Evolutionary conservation across 306 rosid species (phyloP).

Genomic region (Adenanthera pavonina): DNA sequence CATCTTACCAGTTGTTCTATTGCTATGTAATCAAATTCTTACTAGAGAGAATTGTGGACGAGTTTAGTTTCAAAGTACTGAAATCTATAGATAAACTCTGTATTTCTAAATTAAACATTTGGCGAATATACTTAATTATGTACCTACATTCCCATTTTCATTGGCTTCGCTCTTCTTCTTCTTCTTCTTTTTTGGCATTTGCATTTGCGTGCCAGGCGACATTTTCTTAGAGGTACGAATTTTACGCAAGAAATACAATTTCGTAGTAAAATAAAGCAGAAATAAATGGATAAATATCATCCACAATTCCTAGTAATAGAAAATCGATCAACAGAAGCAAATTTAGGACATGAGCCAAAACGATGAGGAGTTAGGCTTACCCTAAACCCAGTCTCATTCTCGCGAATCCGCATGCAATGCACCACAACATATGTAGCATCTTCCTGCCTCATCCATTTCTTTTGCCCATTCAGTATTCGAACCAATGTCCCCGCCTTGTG

Average conservation of each 20-base stretch:
- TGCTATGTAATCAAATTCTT: not conserved
- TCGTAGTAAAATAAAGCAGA: not conserved
- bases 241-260: not conserved
- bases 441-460: constrained; percentile 79
- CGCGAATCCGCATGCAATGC: constrained; percentile 89
- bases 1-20: not conserved
- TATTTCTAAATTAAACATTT: not conserved
- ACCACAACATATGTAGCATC: constrained; percentile 66
- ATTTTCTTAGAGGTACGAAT: not conserved
- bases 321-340: not conserved
- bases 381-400: constrained; percentile 73
- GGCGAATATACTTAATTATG: not conserved
- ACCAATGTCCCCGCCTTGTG: constrained; percentile 48
- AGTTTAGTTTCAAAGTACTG: not conserved
- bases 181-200: no score
- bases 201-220: no score
- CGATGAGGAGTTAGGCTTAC: constrained; percentile 37
- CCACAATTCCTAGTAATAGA: not conserved
- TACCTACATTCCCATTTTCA: not conserved
- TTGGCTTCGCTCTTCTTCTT: not conserved
- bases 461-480: constrained; percentile 78
- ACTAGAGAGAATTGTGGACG: not conserved
- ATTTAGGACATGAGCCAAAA: not conserved
- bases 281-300: not conserved
- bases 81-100: not conserved